Evolutionary conservation across 805 yeast genomes (phyloP).

Genomic region (Candida ficus): DNA sequence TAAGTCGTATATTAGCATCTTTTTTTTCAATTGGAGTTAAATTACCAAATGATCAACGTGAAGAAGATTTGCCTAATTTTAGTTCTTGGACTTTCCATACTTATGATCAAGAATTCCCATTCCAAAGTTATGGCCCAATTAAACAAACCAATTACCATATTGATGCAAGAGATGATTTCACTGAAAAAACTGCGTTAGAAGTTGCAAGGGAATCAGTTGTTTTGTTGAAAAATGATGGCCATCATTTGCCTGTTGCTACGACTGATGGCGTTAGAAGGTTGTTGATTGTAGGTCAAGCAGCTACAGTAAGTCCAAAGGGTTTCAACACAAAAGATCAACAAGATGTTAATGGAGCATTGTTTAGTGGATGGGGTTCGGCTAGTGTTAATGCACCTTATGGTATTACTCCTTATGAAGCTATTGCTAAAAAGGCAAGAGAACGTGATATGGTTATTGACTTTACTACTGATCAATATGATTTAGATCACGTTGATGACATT

Average conservation of each 20-base stretch:
- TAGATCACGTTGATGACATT: constrained; percentile 36
- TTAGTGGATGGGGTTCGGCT: constrained; percentile 65
- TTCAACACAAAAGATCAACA: constrained; percentile 49
- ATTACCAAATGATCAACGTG: constrained; percentile 32
- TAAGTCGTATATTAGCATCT: constrained; percentile 51
- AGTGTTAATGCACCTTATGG: constrained; percentile 51
- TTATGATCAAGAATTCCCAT: constrained; percentile 48
- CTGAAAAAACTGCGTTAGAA: constrained; percentile 43
- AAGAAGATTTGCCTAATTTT: constrained; percentile 44
- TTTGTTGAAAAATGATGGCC: constrained; percentile 47
- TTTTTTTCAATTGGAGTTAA: constrained; percentile 41
- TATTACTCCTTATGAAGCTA: constrained; percentile 55
- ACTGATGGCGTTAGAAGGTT: constrained; percentile 37
- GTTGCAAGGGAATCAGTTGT: constrained; percentile 56
- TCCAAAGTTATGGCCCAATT: constrained; percentile 49
- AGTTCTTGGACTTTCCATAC: constrained; percentile 56
- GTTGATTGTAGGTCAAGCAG: constrained; percentile 48
- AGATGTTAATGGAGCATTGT: constrained; percentile 47
- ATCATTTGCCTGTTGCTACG: constrained; percentile 44
- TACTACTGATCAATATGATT: constrained; percentile 41
- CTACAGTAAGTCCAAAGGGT: constrained; percentile 46
- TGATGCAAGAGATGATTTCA: constrained; percentile 45
- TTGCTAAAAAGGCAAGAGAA: constrained; percentile 40
- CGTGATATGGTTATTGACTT: constrained; percentile 42
- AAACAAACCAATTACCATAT: constrained; percentile 48